Base-by-base conservation (phyloP, 2,329 filamentous ascomycete genomes). In the Paradendryphiella salina region DNA sequence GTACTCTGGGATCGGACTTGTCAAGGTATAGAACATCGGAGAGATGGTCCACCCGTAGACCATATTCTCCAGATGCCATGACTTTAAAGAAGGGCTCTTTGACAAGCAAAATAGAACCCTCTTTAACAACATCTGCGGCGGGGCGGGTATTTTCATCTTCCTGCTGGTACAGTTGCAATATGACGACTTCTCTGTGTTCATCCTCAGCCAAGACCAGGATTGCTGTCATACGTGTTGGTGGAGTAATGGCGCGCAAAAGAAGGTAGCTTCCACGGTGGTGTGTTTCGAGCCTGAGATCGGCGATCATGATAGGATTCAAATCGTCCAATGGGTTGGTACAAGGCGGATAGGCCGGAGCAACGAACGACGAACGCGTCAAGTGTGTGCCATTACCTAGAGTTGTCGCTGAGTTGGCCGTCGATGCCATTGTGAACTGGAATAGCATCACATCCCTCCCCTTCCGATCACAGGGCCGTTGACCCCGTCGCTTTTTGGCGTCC, bases 81-180 rank as follows among this genome's bases (percentile, higher is more conserved):
- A 61, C 23, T 54, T 78, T 80, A 56, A 83, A 75, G 57, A 76
- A 84, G 0, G 81, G 80, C 49, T 84, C 81, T 53, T 83, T 57
- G n/a, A 52, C 15, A 4, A 59, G 38, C 3, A 61, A 52, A 0
- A 69, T 66, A 9, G 73, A 52, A 4, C 61, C 49, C 42, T 67
- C 56, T 6, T 75, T 29, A 2, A 75, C 42, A 10, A 76, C 31
- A 42, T 72, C 73, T 2, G 5, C 60, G 1, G 70, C 73, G n/a
- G 33, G 18, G 7, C 47, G 55, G 18, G 10, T 50, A 1, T 15
- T 10, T 18, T 58, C 57, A 15, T 52, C 45, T 11, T 1, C 80
- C 79, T 1, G 78, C 76, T 49, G 55, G 31, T 58, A 54, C 7
- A 60, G 7, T 10, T 49, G 55, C 9, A 60, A 42, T 13, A 48